phyloP scores from a whole-genome alignment of 805 yeast genomes.

The Komagataella populi region DNA sequence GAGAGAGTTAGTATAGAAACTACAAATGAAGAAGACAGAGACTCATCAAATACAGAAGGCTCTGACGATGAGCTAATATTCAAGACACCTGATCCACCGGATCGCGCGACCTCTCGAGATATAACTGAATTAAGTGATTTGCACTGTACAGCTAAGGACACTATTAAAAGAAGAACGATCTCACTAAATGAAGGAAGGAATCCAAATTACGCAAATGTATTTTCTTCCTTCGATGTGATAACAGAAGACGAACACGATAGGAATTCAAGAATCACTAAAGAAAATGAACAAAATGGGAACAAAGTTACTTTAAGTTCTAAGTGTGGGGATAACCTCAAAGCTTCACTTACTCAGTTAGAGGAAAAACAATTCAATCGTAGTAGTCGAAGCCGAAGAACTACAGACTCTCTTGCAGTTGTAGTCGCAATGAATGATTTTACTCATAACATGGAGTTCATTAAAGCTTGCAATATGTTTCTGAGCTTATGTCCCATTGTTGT shows the following conservation, averaged over 20 bases:
- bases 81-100: not conserved
- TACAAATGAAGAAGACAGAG: slow-evolving; percentile 13
- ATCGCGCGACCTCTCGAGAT: not conserved
- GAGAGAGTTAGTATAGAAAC: slow-evolving; percentile 21
- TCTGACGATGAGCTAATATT: not conserved
- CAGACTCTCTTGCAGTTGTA: not conserved
- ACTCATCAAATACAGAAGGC: not conserved
- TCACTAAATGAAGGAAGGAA: not conserved
- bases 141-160: not conserved
- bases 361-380: not conserved
- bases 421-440: not conserved
- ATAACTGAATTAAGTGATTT: not conserved
- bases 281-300: not conserved
- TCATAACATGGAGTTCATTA: not conserved
- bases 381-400: not conserved
- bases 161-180: not conserved
- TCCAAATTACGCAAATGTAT: not conserved
- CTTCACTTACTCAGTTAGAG: not conserved
- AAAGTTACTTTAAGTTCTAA: not conserved
- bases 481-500: not conserved
- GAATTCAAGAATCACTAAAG: not conserved
- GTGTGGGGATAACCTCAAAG: not conserved
- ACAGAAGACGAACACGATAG: not conserved
- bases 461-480: not conserved
- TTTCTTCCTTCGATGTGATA: not conserved